Conservation (phyloP, 2,329 filamentous ascomycete genomes). For the Shiraia bambusicola region DNA sequence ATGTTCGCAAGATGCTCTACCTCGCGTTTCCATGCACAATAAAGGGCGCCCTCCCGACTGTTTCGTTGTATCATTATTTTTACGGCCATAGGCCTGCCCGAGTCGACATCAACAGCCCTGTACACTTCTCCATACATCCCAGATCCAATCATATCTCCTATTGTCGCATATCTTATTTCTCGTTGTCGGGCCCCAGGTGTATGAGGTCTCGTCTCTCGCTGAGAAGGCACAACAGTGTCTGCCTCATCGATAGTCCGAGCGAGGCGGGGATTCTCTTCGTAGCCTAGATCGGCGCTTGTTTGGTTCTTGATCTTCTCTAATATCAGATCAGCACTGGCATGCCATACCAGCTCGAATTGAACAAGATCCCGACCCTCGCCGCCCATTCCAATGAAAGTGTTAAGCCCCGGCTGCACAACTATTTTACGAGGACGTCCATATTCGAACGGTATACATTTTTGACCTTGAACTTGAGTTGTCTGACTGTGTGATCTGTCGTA, state of each 20-base stretch:
- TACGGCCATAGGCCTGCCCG: neutral
- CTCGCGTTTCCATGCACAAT: slow-evolving; percentile 1
- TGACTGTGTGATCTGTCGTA: slow-evolving; percentile 15
- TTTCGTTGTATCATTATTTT: neutral
- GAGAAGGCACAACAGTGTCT: neutral
- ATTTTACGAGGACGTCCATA: slow-evolving; percentile 11
- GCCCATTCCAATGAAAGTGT: slow-evolving; percentile 18
- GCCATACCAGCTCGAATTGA: slow-evolving; percentile 2
- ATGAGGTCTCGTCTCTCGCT: too few species aligned
- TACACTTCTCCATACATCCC: neutral
- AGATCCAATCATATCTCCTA: neutral
- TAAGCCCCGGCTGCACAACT: slow-evolving; percentile 11
- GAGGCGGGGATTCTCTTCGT: neutral
- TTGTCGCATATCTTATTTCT: neutral
- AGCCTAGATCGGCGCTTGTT: neutral
- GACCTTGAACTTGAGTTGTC: slow-evolving; percentile 16
- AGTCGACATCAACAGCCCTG: neutral
- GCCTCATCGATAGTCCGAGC: neutral
- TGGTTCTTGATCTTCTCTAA: neutral
- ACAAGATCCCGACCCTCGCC: neutral
- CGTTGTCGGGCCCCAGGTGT: neutral
- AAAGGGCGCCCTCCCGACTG: neutral
- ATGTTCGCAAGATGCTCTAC: slow-evolving; percentile 3
- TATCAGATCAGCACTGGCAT: neutral
- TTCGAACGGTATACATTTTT: slow-evolving; percentile 13